Base-by-base conservation (phyloP, 768 basidiomycete genomes). In the Serpula lacrymans region DNA sequence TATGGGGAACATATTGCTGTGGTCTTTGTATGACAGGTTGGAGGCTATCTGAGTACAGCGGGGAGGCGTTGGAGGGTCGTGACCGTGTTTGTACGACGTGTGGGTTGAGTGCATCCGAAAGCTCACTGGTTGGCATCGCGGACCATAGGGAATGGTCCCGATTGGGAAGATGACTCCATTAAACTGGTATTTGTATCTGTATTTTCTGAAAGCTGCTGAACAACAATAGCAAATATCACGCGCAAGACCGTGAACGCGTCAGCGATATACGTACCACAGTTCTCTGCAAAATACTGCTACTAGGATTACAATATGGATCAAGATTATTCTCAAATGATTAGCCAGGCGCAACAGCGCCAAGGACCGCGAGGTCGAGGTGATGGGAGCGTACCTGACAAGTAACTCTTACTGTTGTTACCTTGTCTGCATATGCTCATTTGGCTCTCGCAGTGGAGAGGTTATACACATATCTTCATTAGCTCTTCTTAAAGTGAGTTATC, bases 391-490 rank as follows among this genome's bases (percentile, higher is more conserved):
- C 88, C 88, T 34, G 88, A 91, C 74, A 90, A 87, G 88, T 88
- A 50, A 34, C 73, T 54, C 23, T 41, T 33, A 4, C 24, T 33
- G 26, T n/a, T 11, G 18, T 14, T 42, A 36, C 38, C 39, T 36
- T 33, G 38, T 46, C 41, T 42, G 13, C 30, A 16, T 30, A 27
- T 9, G 37, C 42, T 43, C 11, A 10, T 21, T n/a, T n/a, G 31
- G 33, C 41, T 38, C 40, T 34, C 3, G 22, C 47, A 92, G 88
- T 58, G 89, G 89, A 60, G 89, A 92, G 70, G 87, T 90, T 56
- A 94, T 98, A 49, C 92, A 97, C 64, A 98, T 99, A 55, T 96
- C 93, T 13, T 94, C 92, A 7, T 69, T 99, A 2, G 96, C 96
- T n/a, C 73, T 99, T 12, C 72, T 99, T 37, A 99, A 99, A 81